Base-by-base conservation (phyloP, 2,329 filamentous ascomycete species). In the Anthostomella pinea region DNA sequence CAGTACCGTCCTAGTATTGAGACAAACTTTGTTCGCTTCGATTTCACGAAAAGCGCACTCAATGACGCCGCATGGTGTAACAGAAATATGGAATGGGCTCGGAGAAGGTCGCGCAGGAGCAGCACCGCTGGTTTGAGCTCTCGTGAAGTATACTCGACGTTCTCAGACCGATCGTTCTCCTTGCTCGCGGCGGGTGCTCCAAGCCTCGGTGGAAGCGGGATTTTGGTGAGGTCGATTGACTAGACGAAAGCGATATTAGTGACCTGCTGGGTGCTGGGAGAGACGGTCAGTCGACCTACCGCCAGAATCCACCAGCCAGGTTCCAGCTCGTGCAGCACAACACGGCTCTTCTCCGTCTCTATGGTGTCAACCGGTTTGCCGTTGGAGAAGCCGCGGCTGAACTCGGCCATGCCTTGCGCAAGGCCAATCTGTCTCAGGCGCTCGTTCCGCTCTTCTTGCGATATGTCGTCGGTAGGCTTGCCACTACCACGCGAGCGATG, bases 391-490 rank as follows among this genome's bases (percentile, higher is more conserved):
- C 82, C 90, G 58, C 82, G 84, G 54, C 87, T 86, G 67, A 98
- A 98, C 59, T 83, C 86, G 41, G 95, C 84, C 84, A 97, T 95
- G 59, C 90, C 93, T 68, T 98, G 93, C 25, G 93, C 93, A 46
- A 98, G 79, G 23, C 93, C 93, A 59, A 98, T 89, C 70, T 96
- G 90, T 48, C 93, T 79, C 54, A 97, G 70, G 52, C 83, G 84
- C 67, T 95, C 86, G 63, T 97, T 93, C 57, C 81, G 79, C 55
- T 89, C 81, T 48, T 87, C 80, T 31, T 76, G 65, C 2, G 72
- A 72, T 18, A 74, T 46, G 34, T 60, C 58, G 20, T 69, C 66
- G 9, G 63, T 68, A 2, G 68, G 66, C 13, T 64, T 63, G 18
- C 63, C 60, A 19, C 62, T 63, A 17, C 63, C 60, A 19, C 62